Evolutionary conservation across 2,329 filamentous ascomycete genomes (phyloP).

Genomic region (Penicillium sp.): DNA sequence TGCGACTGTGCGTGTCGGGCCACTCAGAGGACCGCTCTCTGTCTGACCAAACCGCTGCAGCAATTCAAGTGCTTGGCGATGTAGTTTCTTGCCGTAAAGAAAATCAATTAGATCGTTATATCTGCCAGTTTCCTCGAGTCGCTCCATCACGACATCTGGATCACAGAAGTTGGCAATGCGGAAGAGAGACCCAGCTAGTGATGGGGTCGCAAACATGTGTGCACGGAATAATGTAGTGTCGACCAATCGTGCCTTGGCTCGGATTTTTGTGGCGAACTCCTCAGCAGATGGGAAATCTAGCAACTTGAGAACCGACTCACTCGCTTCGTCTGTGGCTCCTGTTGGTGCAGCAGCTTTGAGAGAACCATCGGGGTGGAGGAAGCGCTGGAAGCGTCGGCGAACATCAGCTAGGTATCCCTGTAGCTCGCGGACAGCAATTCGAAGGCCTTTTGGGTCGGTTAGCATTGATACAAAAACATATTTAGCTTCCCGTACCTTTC

Average conservation of each 20-base stretch:
- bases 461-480: not conserved
- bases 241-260: constrained; percentile 74
- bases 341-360: constrained; percentile 36
- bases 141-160: constrained; percentile 89
- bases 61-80: constrained; percentile 78
- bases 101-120: constrained; percentile 98
- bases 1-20: constrained; percentile 75
- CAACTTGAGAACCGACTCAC: constrained; percentile 46
- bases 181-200: constrained; percentile 82
- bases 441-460: constrained; percentile 57
- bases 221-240: constrained; percentile 93
- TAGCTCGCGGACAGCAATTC: constrained; percentile 73
- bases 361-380: constrained; percentile 56
- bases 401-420: constrained; percentile 86
- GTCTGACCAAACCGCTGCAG: constrained; percentile 74
- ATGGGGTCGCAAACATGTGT: constrained; percentile 88
- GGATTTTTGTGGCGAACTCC: constrained; percentile 60
- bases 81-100: constrained; percentile 89
- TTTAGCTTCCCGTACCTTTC: constrained; percentile 13
- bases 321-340: constrained; percentile 39
- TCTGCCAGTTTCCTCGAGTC: constrained; percentile 78
- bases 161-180: constrained; percentile 97
- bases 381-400: constrained; percentile 60
- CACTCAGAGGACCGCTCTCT: constrained; percentile 58
- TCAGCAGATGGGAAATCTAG: constrained; percentile 51